A percentile compares a stretch with the other conserved stretches of the same genome.
Evolutionary conservation across 148 eudicot species (phyloP).

Genomic region (Silene conica): DNA sequence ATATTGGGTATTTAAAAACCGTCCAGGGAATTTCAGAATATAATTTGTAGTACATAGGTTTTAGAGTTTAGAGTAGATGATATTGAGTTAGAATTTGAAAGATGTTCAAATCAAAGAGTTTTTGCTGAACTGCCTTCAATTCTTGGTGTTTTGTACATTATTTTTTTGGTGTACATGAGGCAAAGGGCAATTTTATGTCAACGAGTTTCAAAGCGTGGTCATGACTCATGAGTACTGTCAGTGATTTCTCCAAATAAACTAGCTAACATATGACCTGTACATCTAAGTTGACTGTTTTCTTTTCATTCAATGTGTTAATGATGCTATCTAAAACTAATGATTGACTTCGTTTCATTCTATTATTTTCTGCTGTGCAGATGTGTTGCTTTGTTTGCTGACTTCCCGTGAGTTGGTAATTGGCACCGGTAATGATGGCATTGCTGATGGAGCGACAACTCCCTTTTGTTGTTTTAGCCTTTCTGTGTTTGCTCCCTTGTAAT

Average conservation of each 20-base stretch:
- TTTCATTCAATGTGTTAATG: not conserved
- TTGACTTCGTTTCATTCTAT: not conserved
- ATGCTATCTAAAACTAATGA: not conserved
- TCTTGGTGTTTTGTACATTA: not conserved
- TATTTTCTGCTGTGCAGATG: conserved; percentile 22
- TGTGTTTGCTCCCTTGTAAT: conserved; percentile 36
- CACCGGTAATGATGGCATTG: not conserved
- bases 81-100: not conserved
- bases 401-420: conserved; percentile 8
- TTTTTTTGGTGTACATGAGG: too few species aligned
- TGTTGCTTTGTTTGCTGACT: conserved; percentile 4
- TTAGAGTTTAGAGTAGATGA: not conserved
- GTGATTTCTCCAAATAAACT: not conserved
- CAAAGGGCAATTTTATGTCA: not conserved
- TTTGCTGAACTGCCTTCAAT: not conserved
- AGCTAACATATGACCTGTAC: not conserved
- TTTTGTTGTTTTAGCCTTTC: conserved; percentile 32
- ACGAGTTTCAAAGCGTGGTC: not conserved
- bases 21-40: too few species aligned
- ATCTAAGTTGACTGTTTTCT: not conserved
- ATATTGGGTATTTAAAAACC: too few species aligned
- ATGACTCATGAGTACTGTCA: not conserved
- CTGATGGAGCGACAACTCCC: conserved; percentile 36
- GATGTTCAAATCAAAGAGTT: not conserved
- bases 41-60: not conserved